phyloP scores from a whole-genome alignment of 2,329 filamentous ascomycete genomes.

The Cercospora beticola region DNA sequence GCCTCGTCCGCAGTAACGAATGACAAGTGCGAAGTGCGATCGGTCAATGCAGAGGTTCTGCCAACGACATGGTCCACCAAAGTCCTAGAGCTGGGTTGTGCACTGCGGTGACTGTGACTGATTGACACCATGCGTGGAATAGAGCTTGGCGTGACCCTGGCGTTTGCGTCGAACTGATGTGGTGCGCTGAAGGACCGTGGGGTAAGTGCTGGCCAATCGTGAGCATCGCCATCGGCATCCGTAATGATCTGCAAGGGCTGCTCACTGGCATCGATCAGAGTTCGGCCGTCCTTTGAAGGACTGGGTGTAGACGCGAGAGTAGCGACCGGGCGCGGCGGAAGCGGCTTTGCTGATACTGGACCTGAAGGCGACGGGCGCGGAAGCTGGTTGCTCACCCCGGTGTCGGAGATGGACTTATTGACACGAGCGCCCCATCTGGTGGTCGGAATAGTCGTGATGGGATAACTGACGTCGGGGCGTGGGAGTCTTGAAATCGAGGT shows the following conservation, averaged over 20 bases:
- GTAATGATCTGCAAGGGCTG: slow-evolving; percentile 26
- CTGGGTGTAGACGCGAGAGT: slow-evolving; percentile 35
- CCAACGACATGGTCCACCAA: background rate
- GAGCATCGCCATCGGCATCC: slow-evolving; percentile 12
- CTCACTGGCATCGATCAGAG: slow-evolving; percentile 43
- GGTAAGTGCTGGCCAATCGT: slow-evolving; percentile 29
- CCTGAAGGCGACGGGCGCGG: background rate
- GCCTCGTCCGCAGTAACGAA: slow-evolving; percentile 19
- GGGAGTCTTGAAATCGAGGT: slow-evolving; percentile 6
- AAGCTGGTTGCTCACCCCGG: slow-evolving; percentile 1
- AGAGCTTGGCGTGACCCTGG: slow-evolving; percentile 4
- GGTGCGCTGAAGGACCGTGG: slow-evolving; percentile 23
- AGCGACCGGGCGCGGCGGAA: slow-evolving; percentile 42
- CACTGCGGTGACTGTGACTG: background rate
- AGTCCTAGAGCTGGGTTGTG: background rate
- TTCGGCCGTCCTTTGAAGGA: slow-evolving; percentile 40
- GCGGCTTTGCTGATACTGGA: slow-evolving; percentile 35
- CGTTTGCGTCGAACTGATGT: slow-evolving; percentile 2
- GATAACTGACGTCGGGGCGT: background rate
- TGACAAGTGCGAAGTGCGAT: slow-evolving; percentile 14
- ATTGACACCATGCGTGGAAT: slow-evolving; percentile 15
- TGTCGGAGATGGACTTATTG: background rate
- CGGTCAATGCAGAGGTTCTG: slow-evolving; percentile 10
- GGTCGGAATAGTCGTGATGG: background rate
- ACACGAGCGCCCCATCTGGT: slow-evolving; percentile 9